Percentiles rank a stretch among this genome's conserved stretches.
These are phyloP conservation scores for Lathyrus sativus DNA, from an alignment of 306 rosid species.

Conservation along the genomic window DNA sequence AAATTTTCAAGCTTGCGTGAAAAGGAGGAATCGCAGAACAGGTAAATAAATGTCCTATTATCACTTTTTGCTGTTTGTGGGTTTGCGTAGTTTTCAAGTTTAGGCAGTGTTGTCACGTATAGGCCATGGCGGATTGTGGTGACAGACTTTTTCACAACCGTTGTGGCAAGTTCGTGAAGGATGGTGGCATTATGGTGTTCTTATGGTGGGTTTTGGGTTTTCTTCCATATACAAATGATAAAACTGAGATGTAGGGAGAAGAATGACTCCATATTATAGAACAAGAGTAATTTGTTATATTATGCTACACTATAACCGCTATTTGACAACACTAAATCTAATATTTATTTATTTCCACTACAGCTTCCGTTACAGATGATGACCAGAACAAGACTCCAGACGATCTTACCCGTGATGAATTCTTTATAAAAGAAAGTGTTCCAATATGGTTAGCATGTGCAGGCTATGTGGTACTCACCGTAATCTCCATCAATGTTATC, in stretches of 20 bases:
- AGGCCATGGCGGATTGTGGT: not conserved
- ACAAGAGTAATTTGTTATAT: not conserved
- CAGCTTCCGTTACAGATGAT: constrained; percentile 35
- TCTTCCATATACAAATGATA: not conserved
- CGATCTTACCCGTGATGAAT: constrained; percentile 63
- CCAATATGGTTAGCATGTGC: constrained; percentile 71
- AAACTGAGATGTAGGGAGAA: too few relatives aligned
- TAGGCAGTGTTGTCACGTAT: not conserved
- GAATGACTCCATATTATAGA: not conserved
- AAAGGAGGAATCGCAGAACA: constrained; percentile 47
- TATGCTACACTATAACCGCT: not conserved
- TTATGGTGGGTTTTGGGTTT: not conserved
- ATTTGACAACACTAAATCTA: not conserved
- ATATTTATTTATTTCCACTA: not conserved
- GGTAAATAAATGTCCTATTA: constrained; percentile 43
- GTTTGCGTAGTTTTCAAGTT: constrained; percentile 1
- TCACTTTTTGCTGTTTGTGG: not conserved
- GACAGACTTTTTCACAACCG: not conserved
- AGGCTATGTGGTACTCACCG: constrained; percentile 61
- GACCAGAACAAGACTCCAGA: constrained; percentile 42
- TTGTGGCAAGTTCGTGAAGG: not conserved
- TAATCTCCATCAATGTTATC: constrained; percentile 59
- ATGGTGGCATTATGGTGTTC: not conserved
- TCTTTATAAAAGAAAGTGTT: constrained; percentile 64
- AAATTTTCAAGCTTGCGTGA: constrained; percentile 53